Base-by-base conservation (phyloP, 495 filamentous ascomycete genomes). In the Amorphotheca resinae region DNA sequence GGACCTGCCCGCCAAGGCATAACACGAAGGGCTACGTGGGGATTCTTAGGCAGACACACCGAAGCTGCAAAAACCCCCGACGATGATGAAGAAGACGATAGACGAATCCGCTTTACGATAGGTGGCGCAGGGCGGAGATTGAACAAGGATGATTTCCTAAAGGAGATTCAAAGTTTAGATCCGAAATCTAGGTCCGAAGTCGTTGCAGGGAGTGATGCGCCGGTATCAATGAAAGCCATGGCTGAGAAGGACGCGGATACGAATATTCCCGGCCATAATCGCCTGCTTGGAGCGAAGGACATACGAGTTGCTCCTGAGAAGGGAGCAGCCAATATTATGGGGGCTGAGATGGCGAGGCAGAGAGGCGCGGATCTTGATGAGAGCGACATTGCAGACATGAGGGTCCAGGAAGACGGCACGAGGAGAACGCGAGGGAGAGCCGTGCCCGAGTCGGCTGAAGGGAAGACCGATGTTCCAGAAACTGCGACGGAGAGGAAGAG, bases 61-160 rank as follows among this genome's bases (percentile, higher is more conserved):
- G 38, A 53, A 48, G 17, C 66, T 56, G 48, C 63, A 61, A 51
- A 62, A 50, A 34, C 55, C 55, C 12, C 22, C 7, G 22, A 33
- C 8, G 57, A 66, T 25, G 71, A 73, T 14, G 76, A 70, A 45
- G 70, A 75, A 1, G 77, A 87, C 39, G 87, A 94, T 54, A 74
- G 79, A 28, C 69, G 77, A 31, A 80, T 95, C 42, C 83, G 93
- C 36, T 96, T 95, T 64, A 94, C 83, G 3, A 77, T 98, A 42
- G 74, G 70, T 23, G 73, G 77, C 31, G 70, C 76, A 45, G 83
- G 84, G 16, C 63, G 61, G 30, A 79, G 82, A 15, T 76, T 96
- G 82, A 91, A 74, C 57, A 95, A 94, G 60, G 76, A 82, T 5
- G 85, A 95, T 54, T 96, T 99, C 62, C 81, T 96, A 48, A 65